phyloP scores from a whole-genome alignment of 2,329 filamentous ascomycete genomes.

The Nemania diffusa region DNA sequence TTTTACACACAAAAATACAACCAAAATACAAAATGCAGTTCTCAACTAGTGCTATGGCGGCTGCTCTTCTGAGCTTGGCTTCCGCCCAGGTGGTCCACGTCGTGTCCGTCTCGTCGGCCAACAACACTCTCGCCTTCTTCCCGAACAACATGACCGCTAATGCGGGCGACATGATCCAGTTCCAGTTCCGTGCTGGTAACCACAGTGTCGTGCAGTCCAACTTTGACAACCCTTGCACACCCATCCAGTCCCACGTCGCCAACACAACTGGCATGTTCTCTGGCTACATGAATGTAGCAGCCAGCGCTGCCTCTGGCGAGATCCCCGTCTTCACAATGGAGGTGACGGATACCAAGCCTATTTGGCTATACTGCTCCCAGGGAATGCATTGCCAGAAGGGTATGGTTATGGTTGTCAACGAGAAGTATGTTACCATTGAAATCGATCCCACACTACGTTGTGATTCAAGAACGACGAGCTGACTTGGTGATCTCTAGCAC shows the following conservation, averaged over 20 bases:
- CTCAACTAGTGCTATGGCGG: conserved; percentile 55
- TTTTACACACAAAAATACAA: conserved; percentile 34
- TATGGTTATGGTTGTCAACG: conserved; percentile 82
- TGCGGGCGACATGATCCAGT: conserved; percentile 73
- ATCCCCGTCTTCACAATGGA: conserved; percentile 77
- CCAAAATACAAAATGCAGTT: conserved; percentile 62
- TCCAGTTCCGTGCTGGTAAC: conserved; percentile 74
- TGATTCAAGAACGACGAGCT: conserved; percentile 12
- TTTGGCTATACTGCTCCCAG: conserved; percentile 85
- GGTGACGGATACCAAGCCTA: conserved; percentile 74
- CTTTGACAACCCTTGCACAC: conserved; percentile 76
- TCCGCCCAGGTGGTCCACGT: conserved; percentile 63
- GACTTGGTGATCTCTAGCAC: conserved; percentile 50
- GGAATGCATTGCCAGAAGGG: conserved; percentile 77
- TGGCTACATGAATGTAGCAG: conserved; percentile 71
- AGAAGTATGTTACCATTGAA: conserved; percentile 65
- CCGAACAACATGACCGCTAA: conserved; percentile 72
- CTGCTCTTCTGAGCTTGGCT: conserved; percentile 60
- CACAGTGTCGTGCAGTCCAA: conserved; percentile 83
- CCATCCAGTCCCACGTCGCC: conserved; percentile 62
- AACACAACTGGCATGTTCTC: conserved; percentile 71
- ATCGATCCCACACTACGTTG: conserved; percentile 19
- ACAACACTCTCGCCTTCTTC: conserved; percentile 68
- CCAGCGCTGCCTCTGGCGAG: conserved; percentile 59
- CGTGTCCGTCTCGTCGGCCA: conserved; percentile 70